Evolutionary conservation across 2,329 filamentous ascomycete genomes (phyloP).

Genomic region (Paecilomyces niveus): DNA sequence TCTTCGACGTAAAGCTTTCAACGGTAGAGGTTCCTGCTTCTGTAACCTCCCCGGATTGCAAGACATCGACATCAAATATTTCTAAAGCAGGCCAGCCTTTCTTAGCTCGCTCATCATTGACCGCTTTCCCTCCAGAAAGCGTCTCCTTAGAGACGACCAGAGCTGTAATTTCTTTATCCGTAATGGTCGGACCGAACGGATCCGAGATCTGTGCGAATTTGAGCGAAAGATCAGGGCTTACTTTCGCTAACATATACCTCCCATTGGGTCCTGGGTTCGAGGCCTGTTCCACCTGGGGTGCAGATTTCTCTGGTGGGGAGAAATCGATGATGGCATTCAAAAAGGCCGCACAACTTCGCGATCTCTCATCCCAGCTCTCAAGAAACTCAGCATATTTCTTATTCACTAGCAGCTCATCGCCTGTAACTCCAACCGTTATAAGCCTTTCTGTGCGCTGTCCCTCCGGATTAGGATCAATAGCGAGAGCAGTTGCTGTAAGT

Average conservation of each 20-base stretch:
- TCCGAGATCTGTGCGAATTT: constrained; percentile 83
- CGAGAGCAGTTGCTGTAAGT: constrained; percentile 74
- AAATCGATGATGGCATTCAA: constrained; percentile 56
- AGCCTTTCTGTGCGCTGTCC: constrained; percentile 40
- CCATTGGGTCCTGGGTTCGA: constrained; percentile 31
- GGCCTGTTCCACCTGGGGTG: constrained; percentile 23
- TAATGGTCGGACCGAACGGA: constrained; percentile 83
- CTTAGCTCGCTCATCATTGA: constrained; percentile 74
- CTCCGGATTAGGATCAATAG: constrained; percentile 48
- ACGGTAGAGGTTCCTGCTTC: constrained; percentile 34
- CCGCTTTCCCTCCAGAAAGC: constrained; percentile 69
- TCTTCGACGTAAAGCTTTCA: constrained; percentile 69
- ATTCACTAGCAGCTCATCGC: constrained; percentile 74
- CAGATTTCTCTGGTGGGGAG: constrained; percentile 40
- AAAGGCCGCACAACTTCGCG: constrained; percentile 63
- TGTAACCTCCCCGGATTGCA: constrained; percentile 60
- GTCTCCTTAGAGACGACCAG: constrained; percentile 88
- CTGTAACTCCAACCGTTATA: constrained; percentile 80
- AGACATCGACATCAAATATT: constrained; percentile 82
- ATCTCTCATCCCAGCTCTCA: constrained; percentile 71
- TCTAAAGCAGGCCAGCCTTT: constrained; percentile 70
- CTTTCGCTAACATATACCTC: constrained; percentile 34
- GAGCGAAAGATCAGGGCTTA: constrained; percentile 59
- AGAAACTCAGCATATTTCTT: constrained; percentile 82
- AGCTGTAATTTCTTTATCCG: constrained; percentile 67